Evolutionary conservation across 768 basidiomycete species (phyloP).

Genomic region (Clavaria fumosa): DNA sequence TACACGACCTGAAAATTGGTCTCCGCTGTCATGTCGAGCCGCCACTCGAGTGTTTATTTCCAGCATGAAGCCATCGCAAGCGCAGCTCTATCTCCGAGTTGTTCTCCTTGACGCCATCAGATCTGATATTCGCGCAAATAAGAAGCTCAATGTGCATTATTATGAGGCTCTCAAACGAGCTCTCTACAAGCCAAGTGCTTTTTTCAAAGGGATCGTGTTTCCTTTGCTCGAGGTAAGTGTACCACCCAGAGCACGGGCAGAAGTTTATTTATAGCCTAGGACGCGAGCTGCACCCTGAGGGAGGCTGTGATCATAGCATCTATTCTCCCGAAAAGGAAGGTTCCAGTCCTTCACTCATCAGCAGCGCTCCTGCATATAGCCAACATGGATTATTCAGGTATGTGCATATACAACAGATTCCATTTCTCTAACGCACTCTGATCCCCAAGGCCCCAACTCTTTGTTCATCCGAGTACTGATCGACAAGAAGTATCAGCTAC

Average conservation of each 20-base stretch:
- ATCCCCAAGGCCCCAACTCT: conserved; percentile 64
- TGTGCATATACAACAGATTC: background rate
- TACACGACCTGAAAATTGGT: conserved; percentile 87
- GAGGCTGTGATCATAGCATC: conserved; percentile 93
- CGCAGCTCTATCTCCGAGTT: conserved; percentile 81
- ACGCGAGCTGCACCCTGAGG: conserved; percentile 74
- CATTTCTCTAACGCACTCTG: conserved; percentile 6
- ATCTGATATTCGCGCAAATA: conserved; percentile 74
- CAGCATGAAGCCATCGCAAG: conserved; percentile 90
- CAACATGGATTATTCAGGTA: conserved; percentile 92
- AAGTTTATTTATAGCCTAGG: conserved; percentile 3
- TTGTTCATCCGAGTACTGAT: conserved; percentile 92
- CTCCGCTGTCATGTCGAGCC: conserved; percentile 85
- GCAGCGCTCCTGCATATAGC: conserved; percentile 88
- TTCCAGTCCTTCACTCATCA: conserved; percentile 93
- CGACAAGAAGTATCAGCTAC: conserved; percentile 96
- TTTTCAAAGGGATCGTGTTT: conserved; percentile 96
- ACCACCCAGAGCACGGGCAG: background rate
- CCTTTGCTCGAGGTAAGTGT: conserved; percentile 75
- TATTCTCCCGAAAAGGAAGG: conserved; percentile 75
- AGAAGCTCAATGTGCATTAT: conserved; percentile 85
- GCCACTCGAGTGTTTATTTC: conserved; percentile 94
- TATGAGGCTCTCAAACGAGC: conserved; percentile 88
- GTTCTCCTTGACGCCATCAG: conserved; percentile 82
- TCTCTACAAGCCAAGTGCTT: conserved; percentile 92